Percentiles rank a stretch among this genome's conserved stretches.
These are phyloP conservation scores for Curvularia hawaiiensis DNA, from an alignment of 2,329 filamentous ascomycete genomes.

Conservation along the genomic window DNA sequence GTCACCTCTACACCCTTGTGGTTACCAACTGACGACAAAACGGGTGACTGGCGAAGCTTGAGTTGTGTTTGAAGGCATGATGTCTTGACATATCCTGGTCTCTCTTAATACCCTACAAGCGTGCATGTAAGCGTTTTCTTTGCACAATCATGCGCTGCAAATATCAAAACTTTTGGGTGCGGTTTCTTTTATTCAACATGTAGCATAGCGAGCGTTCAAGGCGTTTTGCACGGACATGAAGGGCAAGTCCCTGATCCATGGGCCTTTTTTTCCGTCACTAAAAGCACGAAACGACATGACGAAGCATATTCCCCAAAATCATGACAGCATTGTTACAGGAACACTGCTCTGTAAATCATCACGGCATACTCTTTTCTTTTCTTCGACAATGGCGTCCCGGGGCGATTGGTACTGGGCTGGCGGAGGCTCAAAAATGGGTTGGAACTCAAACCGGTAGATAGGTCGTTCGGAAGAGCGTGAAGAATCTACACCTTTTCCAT, in stretches of 20 bases:
- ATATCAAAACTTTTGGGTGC: constrained; percentile 21
- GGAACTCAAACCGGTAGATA: constrained; percentile 13
- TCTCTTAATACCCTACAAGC: constrained; percentile 1
- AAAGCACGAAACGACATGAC: constrained; percentile 40
- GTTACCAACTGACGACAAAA: constrained; percentile 39
- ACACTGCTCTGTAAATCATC: constrained; percentile 31
- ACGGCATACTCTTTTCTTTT: constrained; percentile 15
- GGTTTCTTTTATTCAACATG: constrained; percentile 31
- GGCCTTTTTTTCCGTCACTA: constrained; percentile 22
- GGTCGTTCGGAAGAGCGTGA: constrained; percentile 17
- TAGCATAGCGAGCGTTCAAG: constrained; percentile 46
- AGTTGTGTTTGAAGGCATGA: constrained; percentile 5
- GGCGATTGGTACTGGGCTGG: constrained; percentile 1
- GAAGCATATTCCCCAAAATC: constrained; percentile 37
- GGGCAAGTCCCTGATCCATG: constrained; percentile 19
- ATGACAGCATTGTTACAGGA: constrained; percentile 27
- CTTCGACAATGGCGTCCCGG: constrained; percentile 14
- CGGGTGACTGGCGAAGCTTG: constrained; percentile 17
- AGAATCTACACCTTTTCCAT: constrained; percentile 12
- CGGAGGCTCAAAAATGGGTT: constrained; percentile 1
- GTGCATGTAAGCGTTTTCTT: constrained; percentile 14
- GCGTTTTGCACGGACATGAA: constrained; percentile 37
- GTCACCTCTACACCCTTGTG: constrained; percentile 45
- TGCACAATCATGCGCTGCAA: constrained; percentile 8
- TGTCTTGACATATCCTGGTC: neutral